Conservation (phyloP, 2,329 filamentous ascomycete genomes). For the Macroventuria anomochaeta region DNA sequence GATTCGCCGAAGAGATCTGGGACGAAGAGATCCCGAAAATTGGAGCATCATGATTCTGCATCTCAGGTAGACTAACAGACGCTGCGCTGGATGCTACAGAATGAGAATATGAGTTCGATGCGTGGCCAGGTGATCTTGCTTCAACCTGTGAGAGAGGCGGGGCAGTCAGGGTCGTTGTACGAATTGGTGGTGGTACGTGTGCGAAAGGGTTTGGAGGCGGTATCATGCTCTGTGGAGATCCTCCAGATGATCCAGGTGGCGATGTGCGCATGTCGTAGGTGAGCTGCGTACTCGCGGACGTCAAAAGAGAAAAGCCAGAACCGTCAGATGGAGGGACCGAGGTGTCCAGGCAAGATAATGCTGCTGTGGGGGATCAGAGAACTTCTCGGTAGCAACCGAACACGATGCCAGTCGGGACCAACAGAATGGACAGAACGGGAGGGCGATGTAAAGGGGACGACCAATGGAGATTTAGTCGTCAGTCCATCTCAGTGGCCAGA, state of each 20-base stretch:
- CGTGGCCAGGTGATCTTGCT: constrained; percentile 43
- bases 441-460: constrained; percentile 20
- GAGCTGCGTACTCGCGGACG: constrained; percentile 21
- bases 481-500: constrained; percentile 38
- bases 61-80: constrained; percentile 42
- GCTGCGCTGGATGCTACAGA: constrained; percentile 48
- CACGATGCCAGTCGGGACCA: constrained; percentile 30
- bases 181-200: constrained; percentile 30
- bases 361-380: constrained; percentile 36
- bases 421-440: constrained; percentile 33
- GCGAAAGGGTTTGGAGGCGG: constrained; percentile 44
- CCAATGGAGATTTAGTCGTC: constrained; percentile 34
- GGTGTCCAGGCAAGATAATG: constrained; percentile 21
- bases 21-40: constrained; percentile 51
- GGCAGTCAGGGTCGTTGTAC: constrained; percentile 36
- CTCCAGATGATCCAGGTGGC: constrained; percentile 41
- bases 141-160: constrained; percentile 38
- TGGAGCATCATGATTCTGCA: constrained; percentile 40
- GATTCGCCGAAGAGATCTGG: constrained; percentile 55
- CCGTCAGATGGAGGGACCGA: constrained; percentile 22
- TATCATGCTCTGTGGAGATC: constrained; percentile 44
- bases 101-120: constrained; percentile 39
- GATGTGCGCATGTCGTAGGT: constrained; percentile 38
- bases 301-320: constrained; percentile 21
- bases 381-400: constrained; percentile 47